Evolutionary conservation across 2,329 filamentous ascomycete species (phyloP).

Genomic region (Boeremia exigua): DNA sequence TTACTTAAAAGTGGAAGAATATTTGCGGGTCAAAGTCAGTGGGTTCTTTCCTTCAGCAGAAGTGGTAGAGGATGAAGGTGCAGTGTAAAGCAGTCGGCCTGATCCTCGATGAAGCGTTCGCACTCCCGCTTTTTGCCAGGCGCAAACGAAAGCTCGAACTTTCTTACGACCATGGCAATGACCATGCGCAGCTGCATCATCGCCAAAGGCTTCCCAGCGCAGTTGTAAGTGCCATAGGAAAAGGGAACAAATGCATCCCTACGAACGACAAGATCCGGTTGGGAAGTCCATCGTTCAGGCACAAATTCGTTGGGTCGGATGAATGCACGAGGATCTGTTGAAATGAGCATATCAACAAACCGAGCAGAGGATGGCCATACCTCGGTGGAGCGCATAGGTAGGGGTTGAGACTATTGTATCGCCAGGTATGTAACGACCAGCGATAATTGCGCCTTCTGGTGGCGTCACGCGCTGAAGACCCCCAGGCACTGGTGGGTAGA

Average conservation of each 20-base stretch:
- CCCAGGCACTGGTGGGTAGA: constrained; percentile 26
- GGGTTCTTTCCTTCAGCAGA: constrained; percentile 4
- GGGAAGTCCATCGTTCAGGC: constrained; percentile 21
- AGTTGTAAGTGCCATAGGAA: constrained; percentile 68
- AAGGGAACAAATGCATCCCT: constrained; percentile 71
- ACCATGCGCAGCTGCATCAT: constrained; percentile 23
- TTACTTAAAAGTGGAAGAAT: not conserved
- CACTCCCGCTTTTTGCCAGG: constrained; percentile 3
- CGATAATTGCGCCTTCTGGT: constrained; percentile 28
- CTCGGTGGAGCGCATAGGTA: constrained; percentile 21
- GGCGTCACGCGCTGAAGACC: constrained; percentile 31
- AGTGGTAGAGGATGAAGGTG: constrained; percentile 17
- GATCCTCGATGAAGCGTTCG: constrained; percentile 15
- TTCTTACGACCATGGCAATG: constrained; percentile 2
- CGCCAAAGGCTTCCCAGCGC: constrained; percentile 54
- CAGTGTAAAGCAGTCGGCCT: constrained; percentile 22
- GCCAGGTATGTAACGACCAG: constrained; percentile 28
- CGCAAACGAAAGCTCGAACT: constrained; percentile 14
- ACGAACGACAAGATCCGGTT: constrained; percentile 19
- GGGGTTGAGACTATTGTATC: constrained; percentile 25
- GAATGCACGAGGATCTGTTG: constrained; percentile 19
- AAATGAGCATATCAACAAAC: not conserved
- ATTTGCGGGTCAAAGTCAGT: no score
- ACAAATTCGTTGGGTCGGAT: constrained; percentile 24
- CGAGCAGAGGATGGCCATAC: not conserved